Conservation (phyloP, 805 yeast genomes). For the Yarrowia keelungensis region DNA sequence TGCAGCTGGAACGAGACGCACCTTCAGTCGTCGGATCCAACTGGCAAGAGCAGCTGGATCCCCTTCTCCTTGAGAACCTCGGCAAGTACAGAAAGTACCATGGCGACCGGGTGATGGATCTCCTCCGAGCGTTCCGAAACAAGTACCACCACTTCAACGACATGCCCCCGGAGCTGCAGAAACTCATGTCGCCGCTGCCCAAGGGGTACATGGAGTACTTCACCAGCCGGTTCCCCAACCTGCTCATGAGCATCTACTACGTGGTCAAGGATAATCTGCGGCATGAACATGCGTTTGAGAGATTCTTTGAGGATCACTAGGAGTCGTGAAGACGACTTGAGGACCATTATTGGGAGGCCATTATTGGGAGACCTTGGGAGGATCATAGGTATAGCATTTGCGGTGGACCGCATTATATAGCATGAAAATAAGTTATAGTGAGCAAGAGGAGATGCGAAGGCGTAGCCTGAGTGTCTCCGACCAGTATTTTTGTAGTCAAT, state of each 20-base stretch:
- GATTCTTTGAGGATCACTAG: conserved; percentile 50
- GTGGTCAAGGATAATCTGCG: conserved; percentile 63
- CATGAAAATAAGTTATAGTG: conserved; percentile 24
- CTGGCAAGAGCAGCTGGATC: conserved; percentile 80
- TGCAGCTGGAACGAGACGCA: conserved; percentile 62
- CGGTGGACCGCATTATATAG: conserved; percentile 5
- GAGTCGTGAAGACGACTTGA: no score
- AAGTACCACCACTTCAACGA: conserved; percentile 95
- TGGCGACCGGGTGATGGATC: conserved; percentile 77
- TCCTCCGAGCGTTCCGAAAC: conserved; percentile 87
- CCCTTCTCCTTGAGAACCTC: conserved; percentile 76
- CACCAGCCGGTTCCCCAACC: conserved; percentile 72
- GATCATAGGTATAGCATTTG: conserved; percentile 9
- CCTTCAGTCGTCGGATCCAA: conserved; percentile 59
- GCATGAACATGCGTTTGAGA: conserved; percentile 67
- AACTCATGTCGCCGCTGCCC: conserved; percentile 78
- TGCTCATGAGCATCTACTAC: conserved; percentile 76
- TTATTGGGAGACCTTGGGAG: neutral
- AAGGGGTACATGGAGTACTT: conserved; percentile 84
- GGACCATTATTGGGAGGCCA: no score
- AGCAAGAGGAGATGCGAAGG: no score
- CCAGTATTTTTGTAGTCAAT: no score
- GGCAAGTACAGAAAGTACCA: conserved; percentile 92
- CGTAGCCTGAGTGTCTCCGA: no score
- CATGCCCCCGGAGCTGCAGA: conserved; percentile 69